Evolutionary conservation across 352 stramenopile genomes (phyloP).

Genomic region (Phytophthora colocasiae): DNA sequence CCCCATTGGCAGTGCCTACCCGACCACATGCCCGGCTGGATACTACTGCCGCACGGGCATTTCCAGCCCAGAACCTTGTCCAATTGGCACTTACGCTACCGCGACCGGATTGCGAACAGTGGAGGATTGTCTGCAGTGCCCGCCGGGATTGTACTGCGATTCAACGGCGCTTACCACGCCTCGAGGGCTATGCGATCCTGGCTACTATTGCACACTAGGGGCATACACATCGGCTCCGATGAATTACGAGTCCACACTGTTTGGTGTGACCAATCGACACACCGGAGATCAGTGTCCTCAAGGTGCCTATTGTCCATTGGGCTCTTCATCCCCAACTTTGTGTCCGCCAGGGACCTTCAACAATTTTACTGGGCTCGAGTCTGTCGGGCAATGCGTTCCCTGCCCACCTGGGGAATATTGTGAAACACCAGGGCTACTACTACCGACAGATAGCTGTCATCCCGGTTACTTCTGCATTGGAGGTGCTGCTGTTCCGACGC

Average conservation of each 20-base stretch:
- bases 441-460: constrained; percentile 79
- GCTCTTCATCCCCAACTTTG: constrained; percentile 55
- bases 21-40: constrained; percentile 73
- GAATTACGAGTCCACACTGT: constrained; percentile 72
- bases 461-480: constrained; percentile 85
- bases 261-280: constrained; percentile 69
- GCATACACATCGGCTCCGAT: constrained; percentile 92
- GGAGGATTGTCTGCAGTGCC: constrained; percentile 88
- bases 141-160: constrained; percentile 94
- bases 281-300: constrained; percentile 72
- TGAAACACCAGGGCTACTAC: constrained; percentile 63
- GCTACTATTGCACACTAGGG: constrained; percentile 92
- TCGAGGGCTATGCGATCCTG: constrained; percentile 81
- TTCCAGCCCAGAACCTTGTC: constrained; percentile 81
- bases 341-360: constrained; percentile 86
- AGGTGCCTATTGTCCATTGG: constrained; percentile 76
- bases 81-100: constrained; percentile 92
- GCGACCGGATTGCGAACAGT: constrained; percentile 71
- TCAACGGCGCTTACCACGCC: constrained; percentile 77
- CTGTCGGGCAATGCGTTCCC: constrained; percentile 70
- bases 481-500: constrained; percentile 57
- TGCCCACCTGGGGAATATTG: constrained; percentile 87
- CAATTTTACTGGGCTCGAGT: constrained; percentile 76
- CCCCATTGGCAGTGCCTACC: constrained; percentile 65
- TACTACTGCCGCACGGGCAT: constrained; percentile 91